Evolutionary conservation across 192 early-diverging fungal genomes (phyloP).

Genomic region (Spizellomyces sp.): DNA sequence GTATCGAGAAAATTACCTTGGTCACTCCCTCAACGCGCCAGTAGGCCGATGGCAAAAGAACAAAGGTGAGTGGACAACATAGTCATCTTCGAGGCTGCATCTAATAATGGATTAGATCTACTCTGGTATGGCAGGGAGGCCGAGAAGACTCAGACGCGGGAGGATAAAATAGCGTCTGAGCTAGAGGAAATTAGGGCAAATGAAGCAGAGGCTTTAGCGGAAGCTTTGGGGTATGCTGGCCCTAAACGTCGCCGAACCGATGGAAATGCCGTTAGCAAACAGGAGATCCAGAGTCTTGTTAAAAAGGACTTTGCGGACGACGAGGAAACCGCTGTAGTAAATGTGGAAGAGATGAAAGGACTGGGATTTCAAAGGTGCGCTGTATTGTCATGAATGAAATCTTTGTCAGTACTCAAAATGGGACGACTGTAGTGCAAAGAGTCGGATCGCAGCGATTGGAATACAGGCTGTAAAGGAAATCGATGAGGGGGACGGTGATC

Average conservation of each 20-base stretch:
- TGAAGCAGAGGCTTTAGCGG: constrained; percentile 48
- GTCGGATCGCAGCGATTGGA: constrained; percentile 21
- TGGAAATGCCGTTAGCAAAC: constrained; percentile 16
- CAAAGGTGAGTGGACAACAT: constrained; percentile 36
- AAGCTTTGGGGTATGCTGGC: constrained; percentile 37
- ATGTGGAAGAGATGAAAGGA: constrained; percentile 26
- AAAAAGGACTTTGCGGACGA: constrained; percentile 29
- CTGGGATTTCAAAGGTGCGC: constrained; percentile 45
- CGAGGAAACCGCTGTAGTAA: constrained; percentile 11
- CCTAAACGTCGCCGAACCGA: constrained; percentile 16
- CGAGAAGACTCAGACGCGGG: constrained; percentile 29
- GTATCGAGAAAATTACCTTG: constrained; percentile 82
- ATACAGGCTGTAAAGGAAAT: not conserved
- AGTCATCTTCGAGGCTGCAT: not conserved
- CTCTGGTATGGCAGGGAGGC: constrained; percentile 73
- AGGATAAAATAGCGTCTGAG: constrained; percentile 32
- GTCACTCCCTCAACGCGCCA: constrained; percentile 77
- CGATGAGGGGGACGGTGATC: constrained; percentile 18
- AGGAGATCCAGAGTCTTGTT: constrained; percentile 40
- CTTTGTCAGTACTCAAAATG: not conserved
- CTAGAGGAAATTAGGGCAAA: constrained; percentile 30
- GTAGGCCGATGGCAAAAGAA: constrained; percentile 77
- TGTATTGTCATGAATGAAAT: not conserved
- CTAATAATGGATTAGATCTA: constrained; percentile 26
- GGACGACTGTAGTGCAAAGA: constrained; percentile 7